A percentile compares a stretch with the other conserved stretches of the same genome.
phyloP scores from a whole-genome alignment of 2,329 filamentous ascomycete genomes.

The Neoscytalidium dimidiatum region DNA sequence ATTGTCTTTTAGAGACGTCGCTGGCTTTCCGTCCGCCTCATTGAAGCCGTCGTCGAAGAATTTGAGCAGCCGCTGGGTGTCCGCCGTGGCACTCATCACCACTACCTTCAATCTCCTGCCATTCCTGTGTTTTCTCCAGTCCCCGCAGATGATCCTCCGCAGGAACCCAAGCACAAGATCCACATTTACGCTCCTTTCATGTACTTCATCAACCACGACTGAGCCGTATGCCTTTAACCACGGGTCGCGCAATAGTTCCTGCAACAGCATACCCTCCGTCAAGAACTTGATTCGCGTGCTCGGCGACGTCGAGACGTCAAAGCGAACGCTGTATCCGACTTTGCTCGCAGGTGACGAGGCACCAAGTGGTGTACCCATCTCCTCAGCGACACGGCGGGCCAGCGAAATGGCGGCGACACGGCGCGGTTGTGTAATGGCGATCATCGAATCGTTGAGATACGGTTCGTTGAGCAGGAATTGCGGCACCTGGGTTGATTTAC shows the following conservation, averaged over 20 bases:
- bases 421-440: slow-evolving; percentile 92
- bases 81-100: slow-evolving; percentile 95
- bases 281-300: slow-evolving; percentile 89
- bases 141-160: slow-evolving; percentile 69
- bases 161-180: slow-evolving; percentile 89
- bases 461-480: slow-evolving; percentile 80
- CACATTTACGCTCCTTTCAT: slow-evolving; percentile 93
- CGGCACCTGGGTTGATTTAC: slow-evolving; percentile 95
- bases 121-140: slow-evolving; percentile 62
- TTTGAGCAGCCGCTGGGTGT: slow-evolving; percentile 73
- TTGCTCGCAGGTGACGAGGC: slow-evolving; percentile 59
- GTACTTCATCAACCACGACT: slow-evolving; percentile 92
- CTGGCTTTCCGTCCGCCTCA: neutral
- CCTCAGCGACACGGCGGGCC: slow-evolving; percentile 82
- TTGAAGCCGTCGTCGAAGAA: slow-evolving; percentile 64
- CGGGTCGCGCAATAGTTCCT: slow-evolving; percentile 88
- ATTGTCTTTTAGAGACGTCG: neutral
- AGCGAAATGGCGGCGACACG: slow-evolving; percentile 91
- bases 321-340: slow-evolving; percentile 93
- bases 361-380: slow-evolving; percentile 69
- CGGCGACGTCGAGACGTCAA: slow-evolving; percentile 82
- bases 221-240: slow-evolving; percentile 82
- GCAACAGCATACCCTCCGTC: slow-evolving; percentile 93
- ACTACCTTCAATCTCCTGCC: slow-evolving; percentile 77
- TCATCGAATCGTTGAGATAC: slow-evolving; percentile 77